Conservation (phyloP, 2,329 filamentous ascomycete genomes). For the Sporothrix globosa region DNA sequence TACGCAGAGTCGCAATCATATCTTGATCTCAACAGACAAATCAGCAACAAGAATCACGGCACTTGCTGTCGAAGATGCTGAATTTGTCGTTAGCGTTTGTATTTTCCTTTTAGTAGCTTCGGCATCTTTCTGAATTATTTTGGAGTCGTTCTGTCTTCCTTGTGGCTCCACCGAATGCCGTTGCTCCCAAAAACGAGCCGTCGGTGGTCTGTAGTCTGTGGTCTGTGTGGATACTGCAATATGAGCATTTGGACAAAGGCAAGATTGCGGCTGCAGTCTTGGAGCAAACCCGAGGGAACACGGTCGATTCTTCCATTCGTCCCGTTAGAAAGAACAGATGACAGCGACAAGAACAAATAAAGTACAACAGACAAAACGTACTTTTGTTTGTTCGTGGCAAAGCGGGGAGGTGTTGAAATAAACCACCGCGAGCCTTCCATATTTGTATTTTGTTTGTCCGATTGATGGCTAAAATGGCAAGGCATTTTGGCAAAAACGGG, state of each 20-base stretch:
- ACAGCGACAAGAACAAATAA: not conserved
- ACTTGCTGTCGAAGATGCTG: not conserved
- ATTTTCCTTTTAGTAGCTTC: not conserved
- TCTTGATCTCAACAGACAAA: not conserved
- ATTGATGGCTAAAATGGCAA: conserved; percentile 26
- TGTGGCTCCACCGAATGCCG: conserved; percentile 1
- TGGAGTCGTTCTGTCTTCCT: too few relatives aligned
- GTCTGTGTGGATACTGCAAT: not conserved
- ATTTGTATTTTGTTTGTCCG: not conserved
- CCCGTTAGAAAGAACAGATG: not conserved
- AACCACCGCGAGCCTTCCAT: conserved; percentile 6
- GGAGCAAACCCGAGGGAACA: not conserved
- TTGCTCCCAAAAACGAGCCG: not conserved
- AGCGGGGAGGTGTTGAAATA: conserved; percentile 5
- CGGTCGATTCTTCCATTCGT: not conserved
- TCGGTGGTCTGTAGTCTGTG: conserved; percentile 2
- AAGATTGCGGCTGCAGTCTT: not conserved
- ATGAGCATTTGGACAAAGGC: not conserved
- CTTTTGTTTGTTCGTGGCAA: not conserved
- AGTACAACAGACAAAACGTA: too few relatives aligned
- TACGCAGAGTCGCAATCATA: not conserved
- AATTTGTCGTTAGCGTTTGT: not conserved
- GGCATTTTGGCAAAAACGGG: conserved; percentile 31
- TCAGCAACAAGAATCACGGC: not conserved
- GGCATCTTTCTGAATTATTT: not conserved